Evolutionary conservation across 768 basidiomycete species (phyloP), one percentile per base, ranked within the genome.

Genomic region (Pluteus cervinus): DNA sequence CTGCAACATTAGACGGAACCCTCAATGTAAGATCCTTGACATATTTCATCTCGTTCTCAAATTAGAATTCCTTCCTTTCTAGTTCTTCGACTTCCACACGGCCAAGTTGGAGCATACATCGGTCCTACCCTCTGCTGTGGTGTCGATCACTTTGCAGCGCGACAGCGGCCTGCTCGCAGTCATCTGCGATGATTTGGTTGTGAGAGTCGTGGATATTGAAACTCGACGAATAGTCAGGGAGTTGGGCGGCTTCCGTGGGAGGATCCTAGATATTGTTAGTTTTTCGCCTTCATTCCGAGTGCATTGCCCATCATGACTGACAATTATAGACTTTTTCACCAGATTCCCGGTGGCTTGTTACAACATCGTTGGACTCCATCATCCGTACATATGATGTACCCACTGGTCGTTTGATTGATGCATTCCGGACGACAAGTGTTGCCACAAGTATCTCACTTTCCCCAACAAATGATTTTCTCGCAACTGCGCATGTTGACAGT

Each of bases 51-150:
- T 37, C 36, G 26, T 37, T 26, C 12, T 39, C 9, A 21, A 22
- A 15, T 24, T 15, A 30, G 29, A 29, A 48, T 28, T 44, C 35
- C 18, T 15, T 3, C 33, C 29, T 37, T 33, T 44, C 25, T 37
- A 99, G 93, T 97, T 97, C 65, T 99, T 98, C 50, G 86, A 98
- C 56, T 98, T 99, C 60, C 89, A 94, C 51, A 81, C 83, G 3
- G 78, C 87, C 7, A 77, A 78, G 49, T 63, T 90, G 41, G 75
- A 84, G 42, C 62, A 82, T 36, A 79, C 79, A 0, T 39, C 91
- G 33, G 60, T 76, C 7, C 52, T 96, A 2, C 70, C 86, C 2
- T 81, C 89, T 4, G 65, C 78, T 10, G 71, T 78, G 14, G 76
- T 77, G 15, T 82, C 86, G 2, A 71, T 93, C 46, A 57, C 68